Conservation (phyloP, 208 protist species). For the Acanthamoeba castellanii region DNA sequence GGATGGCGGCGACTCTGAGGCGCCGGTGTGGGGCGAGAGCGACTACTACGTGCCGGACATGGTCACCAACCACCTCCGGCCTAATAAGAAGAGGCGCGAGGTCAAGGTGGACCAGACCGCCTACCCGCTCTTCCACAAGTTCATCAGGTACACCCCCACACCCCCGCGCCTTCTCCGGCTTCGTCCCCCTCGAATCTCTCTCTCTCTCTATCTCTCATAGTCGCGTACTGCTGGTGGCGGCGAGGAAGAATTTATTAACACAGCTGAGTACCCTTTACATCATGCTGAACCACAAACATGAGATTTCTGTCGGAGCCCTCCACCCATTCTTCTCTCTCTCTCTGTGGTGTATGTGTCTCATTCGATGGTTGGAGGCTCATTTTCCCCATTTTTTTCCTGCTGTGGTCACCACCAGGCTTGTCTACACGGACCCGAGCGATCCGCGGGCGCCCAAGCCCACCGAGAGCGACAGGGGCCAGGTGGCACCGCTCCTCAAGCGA, state of each 20-base stretch:
- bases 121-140: not conserved
- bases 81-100: not conserved
- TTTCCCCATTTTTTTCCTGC: not conserved
- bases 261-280: conserved; percentile 34
- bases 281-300: conserved; percentile 16
- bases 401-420: not conserved
- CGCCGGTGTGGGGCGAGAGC: not conserved
- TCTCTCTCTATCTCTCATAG: not conserved
- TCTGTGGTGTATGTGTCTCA: no score
- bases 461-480: not conserved
- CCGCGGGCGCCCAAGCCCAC: not conserved
- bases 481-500: not conserved
- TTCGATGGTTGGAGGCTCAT: no score
- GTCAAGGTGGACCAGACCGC: not conserved
- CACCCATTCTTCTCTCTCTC: not conserved
- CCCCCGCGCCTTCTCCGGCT: not conserved
- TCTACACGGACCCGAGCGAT: not conserved
- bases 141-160: not conserved
- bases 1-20: not conserved
- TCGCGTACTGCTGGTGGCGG: no score
- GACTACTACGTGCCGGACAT: not conserved
- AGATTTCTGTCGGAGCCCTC: conserved; percentile 46
- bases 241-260: not conserved
- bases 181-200: not conserved
- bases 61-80: no score